Percentiles rank a stretch among this genome's conserved stretches.
Conservation (phyloP, 352 stramenopile genomes). For the Phytophthora meadii region DNA sequence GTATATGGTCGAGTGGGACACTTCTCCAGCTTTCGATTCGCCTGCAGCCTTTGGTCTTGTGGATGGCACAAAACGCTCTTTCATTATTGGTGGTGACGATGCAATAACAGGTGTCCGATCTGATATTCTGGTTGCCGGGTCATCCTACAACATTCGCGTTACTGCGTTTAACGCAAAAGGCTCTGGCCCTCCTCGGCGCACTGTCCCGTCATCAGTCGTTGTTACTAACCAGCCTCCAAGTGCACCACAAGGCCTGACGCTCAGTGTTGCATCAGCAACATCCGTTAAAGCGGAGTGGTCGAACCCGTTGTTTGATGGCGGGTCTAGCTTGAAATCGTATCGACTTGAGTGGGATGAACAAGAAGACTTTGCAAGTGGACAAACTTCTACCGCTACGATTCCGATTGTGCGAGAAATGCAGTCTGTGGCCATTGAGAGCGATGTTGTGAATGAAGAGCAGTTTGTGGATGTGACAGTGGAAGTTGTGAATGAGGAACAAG, state of each 20-base stretch:
- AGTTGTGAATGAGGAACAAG: conserved; percentile 97
- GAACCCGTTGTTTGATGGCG: conserved; percentile 93
- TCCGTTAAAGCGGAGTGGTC: conserved; percentile 87
- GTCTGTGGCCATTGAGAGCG: conserved; percentile 76
- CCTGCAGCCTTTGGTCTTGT: conserved; percentile 80
- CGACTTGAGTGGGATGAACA: conserved; percentile 87
- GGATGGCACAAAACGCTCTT: conserved; percentile 49
- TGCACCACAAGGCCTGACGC: conserved; percentile 54
- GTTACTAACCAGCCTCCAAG: conserved; percentile 72
- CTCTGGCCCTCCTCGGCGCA: conserved; percentile 46
- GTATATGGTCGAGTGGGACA: conserved; percentile 97
- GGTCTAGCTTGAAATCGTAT: conserved; percentile 81
- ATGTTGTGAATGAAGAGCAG: conserved; percentile 94
- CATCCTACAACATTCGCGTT: conserved; percentile 78
- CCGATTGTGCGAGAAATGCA: conserved; percentile 94
- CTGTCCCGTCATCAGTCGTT: conserved; percentile 53
- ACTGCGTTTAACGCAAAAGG: conserved; percentile 83
- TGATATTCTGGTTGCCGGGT: conserved; percentile 76
- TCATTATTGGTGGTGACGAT: conserved; percentile 93
- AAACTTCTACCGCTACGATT: conserved; percentile 69
- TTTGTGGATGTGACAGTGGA: conserved; percentile 92
- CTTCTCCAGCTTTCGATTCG: conserved; percentile 87
- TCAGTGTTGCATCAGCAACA: conserved; percentile 67
- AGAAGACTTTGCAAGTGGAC: conserved; percentile 73
- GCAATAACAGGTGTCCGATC: conserved; percentile 92